Conservation (phyloP, 2,329 filamentous ascomycete species). For the Bipolaris cookei region DNA sequence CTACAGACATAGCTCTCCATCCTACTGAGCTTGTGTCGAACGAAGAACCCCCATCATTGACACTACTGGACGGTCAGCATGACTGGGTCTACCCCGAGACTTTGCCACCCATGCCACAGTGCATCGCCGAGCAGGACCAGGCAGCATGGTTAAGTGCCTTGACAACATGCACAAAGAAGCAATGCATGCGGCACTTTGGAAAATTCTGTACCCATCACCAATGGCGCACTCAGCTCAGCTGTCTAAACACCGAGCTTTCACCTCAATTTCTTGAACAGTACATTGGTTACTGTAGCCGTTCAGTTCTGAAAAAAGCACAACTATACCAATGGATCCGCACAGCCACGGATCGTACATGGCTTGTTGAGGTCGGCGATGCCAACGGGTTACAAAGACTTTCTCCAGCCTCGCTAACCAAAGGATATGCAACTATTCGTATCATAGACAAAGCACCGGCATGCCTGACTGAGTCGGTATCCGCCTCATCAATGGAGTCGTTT, state of each 20-base stretch:
- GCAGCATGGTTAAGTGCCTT: constrained; percentile 40
- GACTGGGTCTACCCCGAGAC: constrained; percentile 48
- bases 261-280: constrained; percentile 34
- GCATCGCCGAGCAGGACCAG: constrained; percentile 45
- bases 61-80: not conserved
- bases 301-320: constrained; percentile 44
- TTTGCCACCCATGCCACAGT: constrained; percentile 44
- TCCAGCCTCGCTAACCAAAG: constrained; percentile 33
- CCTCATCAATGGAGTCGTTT: constrained; percentile 35
- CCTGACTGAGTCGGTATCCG: constrained; percentile 27
- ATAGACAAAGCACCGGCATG: constrained; percentile 39
- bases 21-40: not conserved
- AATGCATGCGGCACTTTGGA: constrained; percentile 42
- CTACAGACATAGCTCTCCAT: not conserved
- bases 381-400: constrained; percentile 34
- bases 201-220: constrained; percentile 43
- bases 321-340: constrained; percentile 38
- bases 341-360: constrained; percentile 42
- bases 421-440: constrained; percentile 33
- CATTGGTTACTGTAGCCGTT: constrained; percentile 38
- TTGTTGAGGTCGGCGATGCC: constrained; percentile 42
- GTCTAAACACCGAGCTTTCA: constrained; percentile 41
- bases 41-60: not conserved
- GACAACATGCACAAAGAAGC: constrained; percentile 39
- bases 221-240: constrained; percentile 43